phyloP scores from a whole-genome alignment of 2,329 filamentous ascomycete genomes.

The Cladophialophora immunda region DNA sequence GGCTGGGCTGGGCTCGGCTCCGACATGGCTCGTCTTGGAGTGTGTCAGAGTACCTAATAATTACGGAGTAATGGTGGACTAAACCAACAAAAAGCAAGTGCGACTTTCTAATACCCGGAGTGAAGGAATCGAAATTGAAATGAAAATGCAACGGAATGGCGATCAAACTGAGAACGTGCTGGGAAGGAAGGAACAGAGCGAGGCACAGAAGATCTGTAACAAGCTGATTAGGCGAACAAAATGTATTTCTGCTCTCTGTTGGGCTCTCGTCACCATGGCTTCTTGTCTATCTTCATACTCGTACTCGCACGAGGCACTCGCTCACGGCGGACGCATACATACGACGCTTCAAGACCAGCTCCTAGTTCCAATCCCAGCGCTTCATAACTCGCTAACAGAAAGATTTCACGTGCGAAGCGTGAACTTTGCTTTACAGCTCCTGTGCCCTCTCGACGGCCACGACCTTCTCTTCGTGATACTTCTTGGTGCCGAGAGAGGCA shows the following conservation, averaged over 20 bases:
- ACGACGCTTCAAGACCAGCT: neutral
- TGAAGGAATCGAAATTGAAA: too few relatives aligned
- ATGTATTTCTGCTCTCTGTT: neutral
- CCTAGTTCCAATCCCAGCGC: too few relatives aligned
- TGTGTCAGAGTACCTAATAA: too few relatives aligned
- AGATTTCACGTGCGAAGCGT: neutral
- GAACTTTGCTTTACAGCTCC: neutral
- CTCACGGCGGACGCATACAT: neutral
- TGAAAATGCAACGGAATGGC: too few relatives aligned
- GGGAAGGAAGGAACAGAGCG: too few relatives aligned
- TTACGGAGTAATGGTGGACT: too few relatives aligned
- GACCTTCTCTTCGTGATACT: constrained; percentile 30
- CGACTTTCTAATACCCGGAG: too few relatives aligned
- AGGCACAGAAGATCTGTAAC: neutral
- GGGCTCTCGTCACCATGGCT: neutral
- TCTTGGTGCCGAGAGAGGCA: constrained; percentile 59
- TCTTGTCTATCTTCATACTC: neutral
- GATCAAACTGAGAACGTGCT: too few relatives aligned
- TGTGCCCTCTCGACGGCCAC: constrained; percentile 12
- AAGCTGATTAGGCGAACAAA: neutral
- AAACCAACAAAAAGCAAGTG: too few relatives aligned
- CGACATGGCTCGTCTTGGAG: too few relatives aligned
- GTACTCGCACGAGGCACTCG: neutral
- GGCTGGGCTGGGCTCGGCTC: too few relatives aligned
- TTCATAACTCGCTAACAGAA: neutral